Base-by-base conservation (phyloP, 164 flowering plant species). In the Taxillus chinensis region DNA sequence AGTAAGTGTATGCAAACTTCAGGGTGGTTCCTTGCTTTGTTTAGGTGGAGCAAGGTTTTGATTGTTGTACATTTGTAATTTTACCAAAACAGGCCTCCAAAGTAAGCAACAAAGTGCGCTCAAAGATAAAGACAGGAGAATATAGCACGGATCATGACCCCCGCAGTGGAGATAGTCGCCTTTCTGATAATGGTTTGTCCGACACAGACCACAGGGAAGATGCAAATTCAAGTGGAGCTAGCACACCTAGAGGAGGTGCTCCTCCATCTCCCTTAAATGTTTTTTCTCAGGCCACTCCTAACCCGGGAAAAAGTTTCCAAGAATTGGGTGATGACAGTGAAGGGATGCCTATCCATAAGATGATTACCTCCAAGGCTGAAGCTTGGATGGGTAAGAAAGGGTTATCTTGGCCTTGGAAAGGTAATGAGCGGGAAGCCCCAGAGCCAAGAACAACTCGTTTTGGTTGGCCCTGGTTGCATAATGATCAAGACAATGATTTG, bases 371-470 rank as follows among this genome's bases (percentile, higher is more conserved):
- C 1, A 93, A 86, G 57, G 96, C 92, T 41, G 99, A 93, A 74
- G 86, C 86, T 62, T 90, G 88, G 96, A 89, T 91, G 41, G 73
- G 73, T 57, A 93, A 81, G 75, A 91, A 84, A 67, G 80, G 81
- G 15, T 17, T 86, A 60, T 70, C 86, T 27, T 90, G 95, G 96
- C 95, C 98, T 17, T 84, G 96, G 96, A 88, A 83, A 79, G 86
- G 81, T 38, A 79, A 68, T 73, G 97, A 84, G 41, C 74, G 64
- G 61, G 92, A 90, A 62, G 75, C 71, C 16, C 39, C 73, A 10
- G 90, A 87, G 38, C 66, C 67, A 52, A 82, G 64, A 74, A 61
- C 65, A 41, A 60, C 69, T n/a, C 80, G 74, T 37, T 82, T 74
- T 73, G 74, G 14, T 41, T 82, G 84, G 85, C 86, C 86, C 3